phyloP scores from a whole-genome alignment of 108 stramenopile genomes.

The Bacterosira constricta region DNA sequence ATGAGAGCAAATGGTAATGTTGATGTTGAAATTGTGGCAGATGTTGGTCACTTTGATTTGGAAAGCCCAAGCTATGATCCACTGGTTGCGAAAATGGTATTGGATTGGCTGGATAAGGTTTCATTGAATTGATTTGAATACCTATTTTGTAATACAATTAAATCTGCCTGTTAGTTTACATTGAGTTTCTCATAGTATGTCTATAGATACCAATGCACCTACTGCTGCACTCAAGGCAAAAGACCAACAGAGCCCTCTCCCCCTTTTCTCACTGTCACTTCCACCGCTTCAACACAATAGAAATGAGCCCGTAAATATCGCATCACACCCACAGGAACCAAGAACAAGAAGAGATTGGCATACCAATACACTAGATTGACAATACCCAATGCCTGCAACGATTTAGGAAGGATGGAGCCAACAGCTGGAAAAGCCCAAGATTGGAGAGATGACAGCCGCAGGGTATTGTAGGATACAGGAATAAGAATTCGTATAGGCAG shows the following conservation, averaged over 20 bases:
- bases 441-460: slow-evolving; percentile 63
- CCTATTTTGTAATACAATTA: too few relatives aligned
- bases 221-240: slow-evolving; percentile 38
- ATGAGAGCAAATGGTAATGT: slow-evolving; percentile 8
- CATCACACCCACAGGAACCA: slow-evolving; percentile 72
- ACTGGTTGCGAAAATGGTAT: slow-evolving; percentile 16
- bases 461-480: slow-evolving; percentile 64
- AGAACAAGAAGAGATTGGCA: slow-evolving; percentile 67
- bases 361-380: slow-evolving; percentile 68
- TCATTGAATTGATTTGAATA: not conserved
- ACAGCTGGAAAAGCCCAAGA: slow-evolving; percentile 46
- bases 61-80: slow-evolving; percentile 32
- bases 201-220: too few relatives aligned
- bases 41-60: slow-evolving; percentile 41
- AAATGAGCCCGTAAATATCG: slow-evolving; percentile 78
- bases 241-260: slow-evolving; percentile 70
- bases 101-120: slow-evolving; percentile 26
- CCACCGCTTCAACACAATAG: slow-evolving; percentile 72
- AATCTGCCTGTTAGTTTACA: too few relatives aligned
- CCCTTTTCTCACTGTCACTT: slow-evolving; percentile 65
- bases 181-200: too few relatives aligned
- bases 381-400: slow-evolving; percentile 52
- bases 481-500: slow-evolving; percentile 74
- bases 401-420: slow-evolving; percentile 20
- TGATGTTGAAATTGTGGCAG: slow-evolving; percentile 21